phyloP scores from a whole-genome alignment of 495 filamentous ascomycete species.

The Melanomma pulvis-pyrius region DNA sequence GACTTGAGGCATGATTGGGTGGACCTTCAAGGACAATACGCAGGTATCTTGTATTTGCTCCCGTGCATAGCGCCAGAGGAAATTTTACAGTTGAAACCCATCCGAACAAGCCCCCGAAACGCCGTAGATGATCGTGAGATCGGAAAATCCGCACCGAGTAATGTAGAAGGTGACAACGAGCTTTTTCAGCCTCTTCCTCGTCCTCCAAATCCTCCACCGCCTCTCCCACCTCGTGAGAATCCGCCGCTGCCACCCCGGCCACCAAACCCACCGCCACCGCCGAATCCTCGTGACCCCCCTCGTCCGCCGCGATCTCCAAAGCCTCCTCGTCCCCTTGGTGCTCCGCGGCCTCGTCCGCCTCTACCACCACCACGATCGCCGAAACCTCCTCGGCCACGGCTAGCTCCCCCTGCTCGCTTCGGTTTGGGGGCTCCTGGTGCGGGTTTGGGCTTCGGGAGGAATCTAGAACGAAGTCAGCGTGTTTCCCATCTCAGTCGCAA shows the following conservation, averaged over 20 bases:
- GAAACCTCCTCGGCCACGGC: slow-evolving; percentile 22
- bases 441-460: slow-evolving; percentile 92
- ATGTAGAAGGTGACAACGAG: not conserved
- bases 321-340: slow-evolving; percentile 27
- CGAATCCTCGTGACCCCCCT: slow-evolving; percentile 31
- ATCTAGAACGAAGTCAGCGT: slow-evolving; percentile 51
- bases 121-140: not conserved
- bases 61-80: slow-evolving; percentile 1
- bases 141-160: not conserved
- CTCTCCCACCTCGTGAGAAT: not conserved
- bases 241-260: slow-evolving; percentile 35
- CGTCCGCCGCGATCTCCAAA: slow-evolving; percentile 27
- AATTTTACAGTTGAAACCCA: not conserved
- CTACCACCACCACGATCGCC: slow-evolving; percentile 3
- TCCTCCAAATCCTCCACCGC: slow-evolving; percentile 32
- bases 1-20: not conserved
- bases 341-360: slow-evolving; percentile 18
- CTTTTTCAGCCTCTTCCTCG: slow-evolving; percentile 26
- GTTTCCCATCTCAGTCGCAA: not conserved
- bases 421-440: slow-evolving; percentile 66
- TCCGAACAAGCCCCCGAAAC: not conserved
- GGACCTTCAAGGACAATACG: not conserved
- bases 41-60: not conserved
- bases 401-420: slow-evolving; percentile 61
- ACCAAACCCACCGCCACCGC: slow-evolving; percentile 34